Evolutionary conservation across 108 stramenopile genomes (phyloP).

Genomic region (Pseudonitzschia delicatissima): DNA sequence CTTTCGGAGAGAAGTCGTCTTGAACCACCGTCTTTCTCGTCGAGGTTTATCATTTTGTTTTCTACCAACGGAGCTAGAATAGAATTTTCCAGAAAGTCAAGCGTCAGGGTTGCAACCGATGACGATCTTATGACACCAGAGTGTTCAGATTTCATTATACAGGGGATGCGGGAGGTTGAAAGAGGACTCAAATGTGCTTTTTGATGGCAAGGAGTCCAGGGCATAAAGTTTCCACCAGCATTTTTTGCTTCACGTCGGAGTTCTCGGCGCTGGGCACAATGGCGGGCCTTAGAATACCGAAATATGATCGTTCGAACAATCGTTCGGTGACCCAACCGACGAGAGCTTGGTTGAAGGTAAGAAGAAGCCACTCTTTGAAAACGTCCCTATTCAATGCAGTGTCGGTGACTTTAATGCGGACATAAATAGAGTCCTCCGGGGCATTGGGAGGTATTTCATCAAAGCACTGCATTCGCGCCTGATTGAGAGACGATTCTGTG

Average conservation of each 20-base stretch:
- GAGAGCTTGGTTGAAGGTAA: constrained; percentile 71
- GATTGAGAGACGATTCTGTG: not conserved
- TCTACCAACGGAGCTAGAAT: constrained; percentile 15
- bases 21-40: not conserved
- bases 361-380: constrained; percentile 57
- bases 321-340: constrained; percentile 60
- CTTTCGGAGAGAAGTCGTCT: not conserved
- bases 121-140: constrained; percentile 43
- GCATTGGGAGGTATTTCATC: constrained; percentile 10
- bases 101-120: constrained; percentile 47
- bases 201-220: constrained; percentile 51
- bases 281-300: not conserved
- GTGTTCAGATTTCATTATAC: constrained; percentile 28
- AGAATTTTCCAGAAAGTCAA: constrained; percentile 45
- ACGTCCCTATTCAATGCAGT: constrained; percentile 59
- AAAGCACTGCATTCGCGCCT: constrained; percentile 19
- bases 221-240: constrained; percentile 32
- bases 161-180: constrained; percentile 66
- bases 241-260: constrained; percentile 6
- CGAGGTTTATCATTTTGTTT: constrained; percentile 1
- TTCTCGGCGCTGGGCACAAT: not conserved
- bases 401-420: constrained; percentile 51
- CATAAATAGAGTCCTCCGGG: constrained; percentile 10
- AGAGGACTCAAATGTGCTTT: constrained; percentile 39
- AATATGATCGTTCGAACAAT: constrained; percentile 35